A percentile compares a stretch with the other conserved stretches of the same genome.
Conservation (phyloP, 2,329 filamentous ascomycete species). For the Claviceps citrina region DNA sequence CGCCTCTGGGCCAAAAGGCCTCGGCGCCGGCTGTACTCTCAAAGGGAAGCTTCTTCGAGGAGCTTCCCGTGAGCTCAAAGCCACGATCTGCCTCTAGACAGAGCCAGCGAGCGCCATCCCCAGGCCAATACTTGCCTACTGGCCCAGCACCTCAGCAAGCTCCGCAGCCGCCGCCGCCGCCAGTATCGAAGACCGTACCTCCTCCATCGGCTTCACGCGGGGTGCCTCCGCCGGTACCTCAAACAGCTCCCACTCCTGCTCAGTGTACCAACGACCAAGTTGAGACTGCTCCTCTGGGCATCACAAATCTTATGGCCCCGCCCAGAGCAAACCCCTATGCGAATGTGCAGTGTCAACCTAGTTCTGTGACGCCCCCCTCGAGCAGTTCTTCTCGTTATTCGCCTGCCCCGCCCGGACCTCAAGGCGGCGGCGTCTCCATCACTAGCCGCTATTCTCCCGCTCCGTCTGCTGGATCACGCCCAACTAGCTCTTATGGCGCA, state of each 20-base stretch:
- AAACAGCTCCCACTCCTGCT: slow-evolving; percentile 8
- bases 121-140: slow-evolving; percentile 13
- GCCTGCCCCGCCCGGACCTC: slow-evolving; percentile 34
- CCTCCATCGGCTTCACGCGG: slow-evolving; percentile 10
- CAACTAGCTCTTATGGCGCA: slow-evolving; percentile 26
- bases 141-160: not conserved
- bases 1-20: slow-evolving; percentile 21
- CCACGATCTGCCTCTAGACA: slow-evolving; percentile 46
- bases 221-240: slow-evolving; percentile 8
- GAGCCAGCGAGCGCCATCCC: slow-evolving; percentile 28
- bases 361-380: slow-evolving; percentile 18
- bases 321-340: slow-evolving; percentile 39
- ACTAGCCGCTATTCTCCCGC: slow-evolving; percentile 39
- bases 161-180: slow-evolving; percentile 13
- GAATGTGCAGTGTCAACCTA: slow-evolving; percentile 23
- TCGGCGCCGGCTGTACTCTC: slow-evolving; percentile 20
- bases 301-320: slow-evolving; percentile 35
- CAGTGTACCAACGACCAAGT: slow-evolving; percentile 6
- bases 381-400: slow-evolving; percentile 41
- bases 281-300: slow-evolving; percentile 10
- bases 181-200: slow-evolving; percentile 14
- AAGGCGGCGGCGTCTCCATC: slow-evolving; percentile 19
- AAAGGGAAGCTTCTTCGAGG: slow-evolving; percentile 58
- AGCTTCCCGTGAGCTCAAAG: slow-evolving; percentile 49
- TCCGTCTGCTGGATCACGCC: slow-evolving; percentile 23